Base-by-base conservation (phyloP, 371 early-diverging fungal genomes). In the Haplosporangium sp. region DNA sequence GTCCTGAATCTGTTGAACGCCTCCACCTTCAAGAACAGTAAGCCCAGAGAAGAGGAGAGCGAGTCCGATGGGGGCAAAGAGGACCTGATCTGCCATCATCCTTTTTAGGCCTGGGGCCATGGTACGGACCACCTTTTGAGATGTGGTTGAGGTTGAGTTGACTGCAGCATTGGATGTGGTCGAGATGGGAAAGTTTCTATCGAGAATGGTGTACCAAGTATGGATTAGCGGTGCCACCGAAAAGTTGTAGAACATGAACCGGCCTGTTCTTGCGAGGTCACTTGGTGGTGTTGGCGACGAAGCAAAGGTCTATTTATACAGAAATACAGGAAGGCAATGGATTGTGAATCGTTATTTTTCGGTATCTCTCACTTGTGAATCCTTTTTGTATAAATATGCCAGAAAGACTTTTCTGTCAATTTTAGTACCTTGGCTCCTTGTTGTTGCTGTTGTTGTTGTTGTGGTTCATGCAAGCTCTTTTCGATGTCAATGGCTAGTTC, bases 11-110 rank as follows among this genome's bases (percentile, higher is more conserved):
- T 86, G 87, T 48, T 82, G 73, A 72, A 85, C 67, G 62, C 81
- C 71, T 6, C 85, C 82, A 0, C 89, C 89, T 59, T 94, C 94
- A 29, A 90, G 80, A 13, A 86, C 46, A 9, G 90, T 89, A 86
- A 94, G 92, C 11, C 82, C 83, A 0, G 86, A 74, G 55, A 93
- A 94, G 58, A 95, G 89, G 20, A 89, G 67, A 5, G 82, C 87
- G 21, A 93, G 80, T 51, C 93, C 92, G 11, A 91, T 47, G 5
- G 95, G 95, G 6, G 95, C 93, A 81, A 91, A 94, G 3, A 89
- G 29, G 6, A 81, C 57, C 81, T 95, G 95, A 68, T 95, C 95
- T 1, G 85, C 80, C 5, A 83, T 69, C 29, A 92, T 84, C n/a
- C 92, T 83, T 57, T 89, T 86, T 38, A 74, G 21, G 11, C 47